Evolutionary conservation across 2,329 filamentous ascomycete species (phyloP).

Genomic region (Cryphonectria radicalis): DNA sequence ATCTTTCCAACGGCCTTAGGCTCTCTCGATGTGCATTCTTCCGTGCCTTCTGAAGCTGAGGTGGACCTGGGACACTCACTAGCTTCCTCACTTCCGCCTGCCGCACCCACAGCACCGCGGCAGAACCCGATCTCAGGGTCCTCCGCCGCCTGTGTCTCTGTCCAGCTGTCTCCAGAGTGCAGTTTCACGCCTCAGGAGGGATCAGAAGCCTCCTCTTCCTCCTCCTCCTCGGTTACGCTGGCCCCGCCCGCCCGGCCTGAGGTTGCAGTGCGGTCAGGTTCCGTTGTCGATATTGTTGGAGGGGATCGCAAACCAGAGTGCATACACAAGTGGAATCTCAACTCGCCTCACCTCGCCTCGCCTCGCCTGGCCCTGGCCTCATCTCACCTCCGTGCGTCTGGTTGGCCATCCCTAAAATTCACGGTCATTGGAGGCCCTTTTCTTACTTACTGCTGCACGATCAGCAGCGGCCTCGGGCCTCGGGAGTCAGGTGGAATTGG

Average conservation of each 20-base stretch:
- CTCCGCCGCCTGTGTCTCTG: not conserved
- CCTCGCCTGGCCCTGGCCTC: not conserved
- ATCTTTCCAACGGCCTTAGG: not conserved
- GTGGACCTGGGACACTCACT: not conserved
- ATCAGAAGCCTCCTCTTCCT: no score
- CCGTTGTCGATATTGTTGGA: not conserved
- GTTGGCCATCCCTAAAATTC: not conserved
- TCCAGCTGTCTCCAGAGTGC: not conserved
- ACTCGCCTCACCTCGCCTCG: not conserved
- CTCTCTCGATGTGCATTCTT: not conserved
- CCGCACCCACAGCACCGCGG: not conserved
- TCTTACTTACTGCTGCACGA: not conserved
- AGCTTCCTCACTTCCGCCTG: conserved; percentile 6
- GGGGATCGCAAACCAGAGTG: not conserved
- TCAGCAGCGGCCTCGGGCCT: conserved; percentile 6
- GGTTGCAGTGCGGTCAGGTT: conserved; percentile 8
- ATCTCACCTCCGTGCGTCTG: not conserved
- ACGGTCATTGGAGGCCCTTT: conserved; percentile 2
- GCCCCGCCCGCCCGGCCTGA: not conserved
- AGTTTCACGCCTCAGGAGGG: not conserved
- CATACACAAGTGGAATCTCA: not conserved
- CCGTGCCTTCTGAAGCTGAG: not conserved
- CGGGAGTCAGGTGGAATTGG: conserved; percentile 15
- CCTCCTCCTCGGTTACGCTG: not conserved
- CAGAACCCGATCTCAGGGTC: not conserved